Conservation (phyloP, 768 basidiomycete genomes). For the Kwoniella dejecticola region DNA sequence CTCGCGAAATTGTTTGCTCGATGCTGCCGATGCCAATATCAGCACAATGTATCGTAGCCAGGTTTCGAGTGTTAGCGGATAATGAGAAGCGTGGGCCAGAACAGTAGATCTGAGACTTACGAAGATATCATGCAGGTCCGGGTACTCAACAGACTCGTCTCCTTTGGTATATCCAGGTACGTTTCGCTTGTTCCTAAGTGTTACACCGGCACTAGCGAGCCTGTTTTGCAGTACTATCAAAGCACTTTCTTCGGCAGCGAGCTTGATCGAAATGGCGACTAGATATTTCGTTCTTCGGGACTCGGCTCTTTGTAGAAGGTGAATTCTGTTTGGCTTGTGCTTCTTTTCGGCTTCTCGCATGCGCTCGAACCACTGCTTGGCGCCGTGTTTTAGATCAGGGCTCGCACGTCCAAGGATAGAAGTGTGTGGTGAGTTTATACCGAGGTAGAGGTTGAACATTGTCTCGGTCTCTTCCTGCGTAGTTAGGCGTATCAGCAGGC, state of each 20-base stretch:
- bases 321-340: background rate
- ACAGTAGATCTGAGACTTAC: constrained; percentile 17
- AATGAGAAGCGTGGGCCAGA: background rate
- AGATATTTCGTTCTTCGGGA: constrained; percentile 21
- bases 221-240: constrained; percentile 19
- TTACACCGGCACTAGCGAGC: constrained; percentile 6
- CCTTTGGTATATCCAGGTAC: constrained; percentile 15
- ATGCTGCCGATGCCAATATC: constrained; percentile 4
- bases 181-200: background rate
- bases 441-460: constrained; percentile 19
- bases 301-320: constrained; percentile 9
- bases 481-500: background rate
- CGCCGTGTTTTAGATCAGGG: constrained; percentile 8
- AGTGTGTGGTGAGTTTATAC: constrained; percentile 7
- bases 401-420: constrained; percentile 7
- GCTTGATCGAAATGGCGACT: constrained; percentile 30
- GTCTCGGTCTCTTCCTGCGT: constrained; percentile 17
- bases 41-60: too few relatives aligned
- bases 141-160: constrained; percentile 14
- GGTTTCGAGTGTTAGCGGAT: background rate
- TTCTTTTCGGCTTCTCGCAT: constrained; percentile 9
- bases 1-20: constrained; percentile 10
- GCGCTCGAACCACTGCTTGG: constrained; percentile 18
- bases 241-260: constrained; percentile 29
- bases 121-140: constrained; percentile 20